Evolutionary conservation across 352 stramenopile genomes (phyloP), one percentile per base, ranked within the genome.

Genomic region (Globisporangium nodosum): DNA sequence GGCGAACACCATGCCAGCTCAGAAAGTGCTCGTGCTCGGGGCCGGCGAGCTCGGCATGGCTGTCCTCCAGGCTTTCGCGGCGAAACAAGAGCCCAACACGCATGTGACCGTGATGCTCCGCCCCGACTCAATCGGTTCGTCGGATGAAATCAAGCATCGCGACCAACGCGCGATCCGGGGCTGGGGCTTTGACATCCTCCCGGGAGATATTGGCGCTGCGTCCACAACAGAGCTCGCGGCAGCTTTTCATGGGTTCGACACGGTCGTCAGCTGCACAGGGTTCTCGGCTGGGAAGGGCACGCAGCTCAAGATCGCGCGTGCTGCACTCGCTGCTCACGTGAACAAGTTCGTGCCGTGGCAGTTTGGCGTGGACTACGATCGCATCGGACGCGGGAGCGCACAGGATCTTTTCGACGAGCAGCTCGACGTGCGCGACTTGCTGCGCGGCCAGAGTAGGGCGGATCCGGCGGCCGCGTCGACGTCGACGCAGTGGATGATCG

Each of bases 301-400:
- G 52, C 56, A 63, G 20, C 31, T 63, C 49, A 57, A 63, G 50
- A 63, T 63, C 39, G 16, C 21, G 15, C 56, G 42, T 11, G 56
- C 56, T 8, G 56, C 52, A n/a, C 48, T 63, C 42, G 35, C 35
- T 40, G 49, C 56, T 11, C 39, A 27, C 18, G 49, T 63, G 15
- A 24, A 50, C 20, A 49, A 45, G 21, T 63, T 63, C 15, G 42
- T 63, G 18, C 56, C 56, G 31, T 63, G 56, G 56, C 56, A 58
- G 56, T 63, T 63, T 46, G 56, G 56, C 31, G 31, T 63, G 11
- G 56, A 63, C 49, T 63, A 63, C n/a, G 56, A 63, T 27, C 27
- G 18, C 7, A 63, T 63, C 31, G 56, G 56, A 27, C 40, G 30
- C 11, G 37, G 49, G 27, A 52, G 35, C 18, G 56, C 56, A 4